These are phyloP conservation scores for Penicillium concentricum DNA, from an alignment of 2,329 filamentous ascomycete species.

Conservation along the genomic window DNA sequence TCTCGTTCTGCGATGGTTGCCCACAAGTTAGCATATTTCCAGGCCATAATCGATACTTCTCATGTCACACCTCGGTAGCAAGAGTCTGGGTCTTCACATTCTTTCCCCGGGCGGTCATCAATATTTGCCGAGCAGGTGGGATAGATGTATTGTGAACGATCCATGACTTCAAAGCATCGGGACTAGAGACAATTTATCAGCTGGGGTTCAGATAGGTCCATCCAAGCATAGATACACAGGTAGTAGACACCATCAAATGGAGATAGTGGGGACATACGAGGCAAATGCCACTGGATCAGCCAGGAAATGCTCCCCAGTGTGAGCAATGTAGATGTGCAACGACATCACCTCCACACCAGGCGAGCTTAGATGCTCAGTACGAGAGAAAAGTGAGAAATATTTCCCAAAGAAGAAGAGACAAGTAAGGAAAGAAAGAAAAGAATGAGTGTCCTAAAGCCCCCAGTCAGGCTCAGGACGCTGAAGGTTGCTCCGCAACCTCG, in stretches of 20 bases:
- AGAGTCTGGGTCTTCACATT: constrained; percentile 79
- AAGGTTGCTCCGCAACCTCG: constrained; percentile 1
- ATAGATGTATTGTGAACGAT: constrained; percentile 74
- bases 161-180: constrained; percentile 83
- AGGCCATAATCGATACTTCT: background rate
- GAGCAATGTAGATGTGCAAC: constrained; percentile 86
- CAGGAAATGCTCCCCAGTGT: constrained; percentile 82
- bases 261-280: constrained; percentile 56
- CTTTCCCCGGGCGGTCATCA: constrained; percentile 81
- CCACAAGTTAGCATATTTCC: background rate
- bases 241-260: background rate
- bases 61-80: constrained; percentile 66
- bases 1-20: constrained; percentile 63
- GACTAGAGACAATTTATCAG: constrained; percentile 48
- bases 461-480: constrained; percentile 3
- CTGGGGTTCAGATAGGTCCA: constrained; percentile 9
- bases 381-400: constrained; percentile 20
- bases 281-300: constrained; percentile 73
- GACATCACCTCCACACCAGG: constrained; percentile 63
- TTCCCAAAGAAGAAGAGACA: constrained; percentile 14
- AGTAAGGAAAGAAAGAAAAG: constrained; percentile 1
- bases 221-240: background rate
- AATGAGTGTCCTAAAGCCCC: constrained; percentile 16
- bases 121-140: constrained; percentile 74
- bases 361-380: constrained; percentile 26